Evolutionary conservation across 75 land plant species (phyloP), one percentile per base, ranked within the genome.

Genomic region (Pinus tabuliformis): DNA sequence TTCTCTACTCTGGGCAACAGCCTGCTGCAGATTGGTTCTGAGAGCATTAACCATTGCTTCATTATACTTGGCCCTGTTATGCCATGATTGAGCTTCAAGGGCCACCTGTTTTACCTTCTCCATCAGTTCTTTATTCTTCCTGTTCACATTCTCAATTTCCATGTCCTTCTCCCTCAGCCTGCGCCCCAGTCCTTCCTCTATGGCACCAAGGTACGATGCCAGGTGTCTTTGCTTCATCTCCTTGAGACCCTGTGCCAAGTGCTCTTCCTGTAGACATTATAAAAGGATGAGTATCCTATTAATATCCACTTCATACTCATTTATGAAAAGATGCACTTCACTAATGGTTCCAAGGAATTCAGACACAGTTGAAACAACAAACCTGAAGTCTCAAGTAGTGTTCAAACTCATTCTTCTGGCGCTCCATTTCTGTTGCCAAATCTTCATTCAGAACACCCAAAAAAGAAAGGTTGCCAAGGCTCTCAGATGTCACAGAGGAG

Each of bases 11-110:
- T 84, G 89, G 39, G 83, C 85, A 56, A 88, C 84, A 39, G 90
- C 92, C 78, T 88, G 90, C 78, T 88, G 79, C 12, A 92, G 90
- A 75, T 86, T 92, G 84, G 13, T 84, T 57, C 80, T 84, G 13
- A 92, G 81, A 49, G 79, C 58, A 62, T 80, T 82, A 6, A 88
- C 87, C 68, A 90, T 79, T 14, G 86, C 83, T 75, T 92, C 95
- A 59, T 87, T 90, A 82, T 88, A 86, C 59, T 81, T 80, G 3
- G 92, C 92, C 73, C 85, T 79, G 80, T 76, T 81, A 22, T 84
- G 90, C 92, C 92, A 89, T 1, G 77, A 59, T 70, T 86, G 87
- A n/a, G 82, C 86, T 75, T 91, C 91, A 26, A 75, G 20, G 2
- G 79, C 78, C 42, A 87, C 59, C 37, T 91, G 91, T 76, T 85